Base-by-base conservation (phyloP, 441 rosid species). In the Bocquillonia castaneifolia region DNA sequence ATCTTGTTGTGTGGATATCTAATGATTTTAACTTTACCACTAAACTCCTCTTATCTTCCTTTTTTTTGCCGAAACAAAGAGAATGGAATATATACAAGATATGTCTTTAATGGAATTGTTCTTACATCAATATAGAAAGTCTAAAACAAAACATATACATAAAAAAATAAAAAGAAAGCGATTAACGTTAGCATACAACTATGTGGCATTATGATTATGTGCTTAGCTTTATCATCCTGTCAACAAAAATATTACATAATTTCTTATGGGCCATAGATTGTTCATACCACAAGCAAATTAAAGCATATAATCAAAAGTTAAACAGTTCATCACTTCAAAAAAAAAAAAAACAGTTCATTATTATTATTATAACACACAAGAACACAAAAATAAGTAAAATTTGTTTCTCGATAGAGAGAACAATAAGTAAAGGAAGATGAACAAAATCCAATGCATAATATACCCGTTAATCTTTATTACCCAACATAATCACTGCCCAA, bases 171-270 rank as follows among this genome's bases (percentile, higher is more conserved):
- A 20, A 5, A 56, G 52, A 66, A 23, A 3, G 15, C 29, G 0
- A 55, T 66, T 60, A 80, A 73, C 80, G 74, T 76, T 79, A 72
- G 67, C 60, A 66, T 47, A 74, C 78, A 72, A 74, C 61, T 31
- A 76, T 76, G 84, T 60, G 83, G 67, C 55, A 77, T 72, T 66
- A 84, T 84, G 82, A 83, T 81, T 72, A 55, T 79, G 57, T 71
- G 77, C 70, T 66, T 73, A 34, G 61, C 84, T 77, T 81, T 79
- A 52, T 68, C 62, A 39, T 64, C 71, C 78, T 81, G 81, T 75
- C 77, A 68, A 77, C 68, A 74, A 62, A 48, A 23, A 34, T 3
- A 45, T n/a, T 50, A 42, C 68, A 84, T 82, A 66, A 86, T 86
- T 78, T 58, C 73, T 6, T 32, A 76, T 65, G 59, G 84, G 67